phyloP scores from a whole-genome alignment of 495 filamentous ascomycete genomes.

The Sabuloglossum arenarium region DNA sequence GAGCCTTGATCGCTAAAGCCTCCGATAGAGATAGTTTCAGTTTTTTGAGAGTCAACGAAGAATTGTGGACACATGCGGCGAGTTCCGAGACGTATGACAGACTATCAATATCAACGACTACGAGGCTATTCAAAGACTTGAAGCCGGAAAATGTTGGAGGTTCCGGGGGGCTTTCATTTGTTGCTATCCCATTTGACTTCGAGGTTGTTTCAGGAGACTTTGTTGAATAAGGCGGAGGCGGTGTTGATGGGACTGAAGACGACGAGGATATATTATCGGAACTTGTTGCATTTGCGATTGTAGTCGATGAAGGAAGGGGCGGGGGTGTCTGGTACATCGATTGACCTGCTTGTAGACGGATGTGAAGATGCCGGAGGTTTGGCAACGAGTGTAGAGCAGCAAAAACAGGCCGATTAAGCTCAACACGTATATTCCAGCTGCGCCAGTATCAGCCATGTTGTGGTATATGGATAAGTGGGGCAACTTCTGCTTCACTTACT shows the following conservation, averaged over 20 bases:
- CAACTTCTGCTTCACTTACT: conserved; percentile 15
- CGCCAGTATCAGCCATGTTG: neutral
- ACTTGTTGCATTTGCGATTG: neutral
- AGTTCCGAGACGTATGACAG: conserved; percentile 34
- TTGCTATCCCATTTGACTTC: neutral
- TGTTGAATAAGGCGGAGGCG: neutral
- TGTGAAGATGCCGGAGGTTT: conserved; percentile 14
- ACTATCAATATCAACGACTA: conserved; percentile 33
- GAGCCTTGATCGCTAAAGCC: conserved; percentile 24
- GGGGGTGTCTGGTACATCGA: neutral
- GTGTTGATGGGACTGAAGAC: neutral
- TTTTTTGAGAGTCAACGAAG: conserved; percentile 25
- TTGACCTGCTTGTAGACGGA: conserved; percentile 13
- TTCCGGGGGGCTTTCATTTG: conserved; percentile 2
- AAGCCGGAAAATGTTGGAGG: conserved; percentile 35
- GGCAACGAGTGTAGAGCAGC: conserved; percentile 28
- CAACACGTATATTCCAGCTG: conserved; percentile 41
- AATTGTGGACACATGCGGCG: conserved; percentile 28
- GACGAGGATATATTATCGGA: neutral
- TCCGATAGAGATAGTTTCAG: conserved; percentile 38
- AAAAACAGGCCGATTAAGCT: conserved; percentile 37
- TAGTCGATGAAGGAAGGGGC: neutral
- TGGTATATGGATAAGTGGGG: neutral
- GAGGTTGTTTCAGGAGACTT: neutral
- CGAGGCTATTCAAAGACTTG: conserved; percentile 27